Base-by-base conservation (phyloP, 352 stramenopile genomes). In the Aphanomyces stellatus region DNA sequence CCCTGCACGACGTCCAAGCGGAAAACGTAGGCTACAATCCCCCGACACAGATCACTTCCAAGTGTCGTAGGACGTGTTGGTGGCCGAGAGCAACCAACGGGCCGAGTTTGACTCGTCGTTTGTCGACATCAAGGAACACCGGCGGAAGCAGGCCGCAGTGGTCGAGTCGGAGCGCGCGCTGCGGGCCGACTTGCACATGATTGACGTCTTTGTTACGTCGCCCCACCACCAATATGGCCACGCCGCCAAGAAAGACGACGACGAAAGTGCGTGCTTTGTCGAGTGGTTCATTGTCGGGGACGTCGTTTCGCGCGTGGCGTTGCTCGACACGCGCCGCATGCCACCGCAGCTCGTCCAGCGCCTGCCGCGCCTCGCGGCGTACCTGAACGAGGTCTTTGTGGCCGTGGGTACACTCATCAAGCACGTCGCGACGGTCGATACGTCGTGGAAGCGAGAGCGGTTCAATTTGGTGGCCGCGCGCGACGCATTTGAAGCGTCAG, bases 401-500 rank as follows among this genome's bases (percentile, higher is more conserved):
- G n/a, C 28, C 22, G 34, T 70, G 6, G 11, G 2, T 1, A 19
- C 31, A 0, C 27, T 71, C 7, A 27, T 57, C 7, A 46, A 19
- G 0, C 55, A 76, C 28, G 27, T 78, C 1, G 60, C 67, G 17
- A 48, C 19, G 6, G 40, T 67, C 7, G 34, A 71, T n/a, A 62
- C 51, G 7, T 84, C 78, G 1, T 87, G 78, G 76, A 19, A 53
- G n/a, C 66, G 72, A 1, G 76, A 87, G 28, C 74, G 74, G 4
- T 35, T 48, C 5, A 75, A 82, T 35, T 41, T 85, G 15, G 28
- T 74, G 0, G 64, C 63, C 2, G 69, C 78, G 1, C 74, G 70
- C 41, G 30, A 70, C 13, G 60, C 64, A n/a, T 51, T 87, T 24
- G 65, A 85, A 28, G 57, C 66, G 3, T 76, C 79, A 0, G 68